phyloP scores from a whole-genome alignment of 805 yeast genomes.

The Wickerhamomyces silvicola region DNA sequence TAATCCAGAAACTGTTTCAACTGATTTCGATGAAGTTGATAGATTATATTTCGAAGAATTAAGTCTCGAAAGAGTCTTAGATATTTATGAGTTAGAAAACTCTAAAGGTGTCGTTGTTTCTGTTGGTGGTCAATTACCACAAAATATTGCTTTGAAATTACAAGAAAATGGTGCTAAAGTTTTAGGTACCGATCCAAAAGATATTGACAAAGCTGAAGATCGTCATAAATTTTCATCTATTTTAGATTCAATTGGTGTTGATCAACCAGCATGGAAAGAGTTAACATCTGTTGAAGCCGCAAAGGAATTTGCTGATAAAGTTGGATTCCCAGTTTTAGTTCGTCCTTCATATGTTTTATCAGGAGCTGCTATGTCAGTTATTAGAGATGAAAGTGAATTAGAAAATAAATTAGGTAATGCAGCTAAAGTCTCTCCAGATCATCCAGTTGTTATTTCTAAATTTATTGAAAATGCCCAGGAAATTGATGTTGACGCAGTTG shows the following conservation, averaged over 20 bases:
- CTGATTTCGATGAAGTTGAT: conserved; percentile 98
- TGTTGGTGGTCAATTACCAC: conserved; percentile 98
- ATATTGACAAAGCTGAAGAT: conserved; percentile 96
- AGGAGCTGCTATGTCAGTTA: conserved; percentile 98
- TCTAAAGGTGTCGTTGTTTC: conserved; percentile 90
- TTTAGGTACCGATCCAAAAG: conserved; percentile 90
- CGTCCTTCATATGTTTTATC: conserved; percentile 96
- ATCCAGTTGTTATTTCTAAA: conserved; percentile 96
- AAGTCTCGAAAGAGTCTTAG: conserved; percentile 93
- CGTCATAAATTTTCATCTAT: conserved; percentile 96
- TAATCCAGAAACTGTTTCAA: conserved; percentile 97
- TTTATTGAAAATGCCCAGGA: conserved; percentile 95
- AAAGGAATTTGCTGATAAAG: conserved; percentile 73
- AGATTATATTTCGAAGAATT: conserved; percentile 94
- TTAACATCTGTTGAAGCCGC: conserved; percentile 83
- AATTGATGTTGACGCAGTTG: conserved; percentile 96
- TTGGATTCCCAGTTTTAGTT: conserved; percentile 91
- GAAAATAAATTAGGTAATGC: conserved; percentile 81
- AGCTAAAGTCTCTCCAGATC: conserved; percentile 88
- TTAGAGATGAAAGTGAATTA: conserved; percentile 70
- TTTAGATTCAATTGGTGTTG: conserved; percentile 86
- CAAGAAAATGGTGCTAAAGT: conserved; percentile 81
- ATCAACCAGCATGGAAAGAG: conserved; percentile 98
- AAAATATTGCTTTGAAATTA: conserved; percentile 85
- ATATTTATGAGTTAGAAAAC: conserved; percentile 88